phyloP scores from a whole-genome alignment of 495 filamentous ascomycete species.

The Podospora fimiseda region DNA sequence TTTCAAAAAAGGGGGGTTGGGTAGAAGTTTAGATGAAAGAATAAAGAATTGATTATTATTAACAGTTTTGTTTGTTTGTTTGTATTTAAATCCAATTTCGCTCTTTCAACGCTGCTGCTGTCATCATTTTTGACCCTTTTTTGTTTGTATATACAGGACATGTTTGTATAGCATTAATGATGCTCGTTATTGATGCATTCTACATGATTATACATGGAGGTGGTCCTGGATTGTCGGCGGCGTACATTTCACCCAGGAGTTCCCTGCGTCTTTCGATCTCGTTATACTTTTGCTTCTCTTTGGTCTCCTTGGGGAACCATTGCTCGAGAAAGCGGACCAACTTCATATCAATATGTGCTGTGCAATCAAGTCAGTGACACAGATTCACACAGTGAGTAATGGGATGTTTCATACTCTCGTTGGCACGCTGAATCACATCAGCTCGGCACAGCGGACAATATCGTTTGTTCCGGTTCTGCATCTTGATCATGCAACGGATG shows the following conservation, averaged over 20 bases:
- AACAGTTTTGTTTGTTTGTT: no score
- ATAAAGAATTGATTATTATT: no score
- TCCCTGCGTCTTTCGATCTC: conserved; percentile 48
- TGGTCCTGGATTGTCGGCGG: conserved; percentile 30
- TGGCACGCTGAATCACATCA: conserved; percentile 53
- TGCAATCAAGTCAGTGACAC: neutral
- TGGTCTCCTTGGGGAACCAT: conserved; percentile 66
- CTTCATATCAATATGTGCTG: conserved; percentile 55
- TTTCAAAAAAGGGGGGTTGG: no score
- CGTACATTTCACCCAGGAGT: conserved; percentile 44
- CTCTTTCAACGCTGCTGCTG: no score
- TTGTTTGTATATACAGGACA: no score
- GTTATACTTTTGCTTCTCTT: conserved; percentile 55
- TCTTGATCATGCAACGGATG: conserved; percentile 63
- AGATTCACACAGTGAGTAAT: neutral
- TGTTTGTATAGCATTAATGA: no score
- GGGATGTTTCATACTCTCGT: conserved; percentile 36
- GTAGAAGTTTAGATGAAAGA: no score
- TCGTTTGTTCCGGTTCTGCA: conserved; percentile 54
- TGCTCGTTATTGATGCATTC: no score
- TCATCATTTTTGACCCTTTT: no score
- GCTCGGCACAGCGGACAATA: conserved; percentile 63
- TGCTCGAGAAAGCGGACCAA: conserved; percentile 31
- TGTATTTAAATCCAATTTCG: no score
- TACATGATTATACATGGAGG: conserved; percentile 40